phyloP scores from a whole-genome alignment of 163 green algal species.

The Scenedesmus sp. region DNA sequence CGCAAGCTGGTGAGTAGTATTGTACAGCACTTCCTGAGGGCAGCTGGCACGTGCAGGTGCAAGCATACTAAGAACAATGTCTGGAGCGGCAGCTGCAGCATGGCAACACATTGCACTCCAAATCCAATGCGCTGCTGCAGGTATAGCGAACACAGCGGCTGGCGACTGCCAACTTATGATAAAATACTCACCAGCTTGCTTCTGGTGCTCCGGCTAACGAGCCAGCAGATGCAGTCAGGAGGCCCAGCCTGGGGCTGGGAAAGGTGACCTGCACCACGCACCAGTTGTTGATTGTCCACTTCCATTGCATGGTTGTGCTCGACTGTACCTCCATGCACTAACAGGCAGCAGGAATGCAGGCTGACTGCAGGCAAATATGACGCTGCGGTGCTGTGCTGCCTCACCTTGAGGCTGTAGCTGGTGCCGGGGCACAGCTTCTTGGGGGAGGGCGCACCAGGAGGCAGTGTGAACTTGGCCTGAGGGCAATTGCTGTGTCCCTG shows the following conservation, averaged over 20 bases:
- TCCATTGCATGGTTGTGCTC: too few relatives aligned
- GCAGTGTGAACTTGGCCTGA: not conserved
- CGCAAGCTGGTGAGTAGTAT: not conserved
- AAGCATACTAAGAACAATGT: too few relatives aligned
- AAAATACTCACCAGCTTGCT: not conserved
- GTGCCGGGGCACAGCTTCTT: conserved; percentile 30
- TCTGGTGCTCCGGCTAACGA: not conserved
- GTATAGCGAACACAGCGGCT: not conserved
- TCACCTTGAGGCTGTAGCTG: conserved; percentile 4
- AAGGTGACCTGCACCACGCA: conserved; percentile 7
- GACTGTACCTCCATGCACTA: too few relatives aligned
- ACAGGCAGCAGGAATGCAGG: not conserved
- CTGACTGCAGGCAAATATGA: not conserved
- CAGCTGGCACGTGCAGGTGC: not conserved
- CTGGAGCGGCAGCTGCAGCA: not conserved
- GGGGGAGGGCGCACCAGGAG: not conserved
- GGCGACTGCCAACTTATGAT: not conserved
- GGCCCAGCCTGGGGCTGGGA: not conserved
- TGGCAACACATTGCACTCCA: not conserved
- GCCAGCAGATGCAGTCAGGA: conserved; percentile 16
- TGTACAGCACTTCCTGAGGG: not conserved
- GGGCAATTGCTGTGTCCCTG: not conserved
- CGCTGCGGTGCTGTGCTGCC: not conserved
- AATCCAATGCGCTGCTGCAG: not conserved
- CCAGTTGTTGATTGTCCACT: too few relatives aligned